phyloP scores from a whole-genome alignment of 257 asterid genomes.

The Scutellaria baicalensis region DNA sequence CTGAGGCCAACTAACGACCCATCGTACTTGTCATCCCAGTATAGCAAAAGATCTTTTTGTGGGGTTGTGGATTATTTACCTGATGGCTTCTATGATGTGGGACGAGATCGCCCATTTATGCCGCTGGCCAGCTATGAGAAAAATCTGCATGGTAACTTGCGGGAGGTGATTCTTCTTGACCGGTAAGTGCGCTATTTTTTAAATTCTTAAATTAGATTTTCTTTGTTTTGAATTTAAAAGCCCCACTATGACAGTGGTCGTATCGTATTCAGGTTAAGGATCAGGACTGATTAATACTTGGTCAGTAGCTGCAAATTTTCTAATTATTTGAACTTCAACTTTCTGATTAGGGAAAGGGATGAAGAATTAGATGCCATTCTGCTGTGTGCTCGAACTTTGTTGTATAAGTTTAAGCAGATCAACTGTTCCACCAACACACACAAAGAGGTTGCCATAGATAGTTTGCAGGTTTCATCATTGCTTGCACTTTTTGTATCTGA shows the following conservation, averaged over 20 bases:
- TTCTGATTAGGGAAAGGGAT: constrained; percentile 62
- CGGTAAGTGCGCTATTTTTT: constrained; percentile 36
- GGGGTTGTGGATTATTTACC: constrained; percentile 63
- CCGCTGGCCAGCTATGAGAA: constrained; percentile 55
- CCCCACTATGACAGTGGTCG: background rate
- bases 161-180: constrained; percentile 89
- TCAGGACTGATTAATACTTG: background rate
- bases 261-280: background rate
- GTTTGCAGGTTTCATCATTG: constrained; percentile 67
- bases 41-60: constrained; percentile 68
- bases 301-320: background rate
- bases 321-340: background rate
- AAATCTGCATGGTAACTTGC: constrained; percentile 37
- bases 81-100: constrained; percentile 97
- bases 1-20: constrained; percentile 61
- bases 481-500: constrained; percentile 93
- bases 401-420: constrained; percentile 52
- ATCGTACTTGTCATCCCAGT: constrained; percentile 55
- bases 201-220: background rate
- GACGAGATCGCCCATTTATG: constrained; percentile 89
- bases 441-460: constrained; percentile 32
- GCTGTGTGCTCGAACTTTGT: constrained; percentile 60
- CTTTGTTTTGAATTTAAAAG: background rate
- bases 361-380: constrained; percentile 73
- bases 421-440: constrained; percentile 29